These are phyloP conservation scores for Phytophthora pseudosyringae DNA, from an alignment of 352 stramenopile genomes.

Conservation along the genomic window DNA sequence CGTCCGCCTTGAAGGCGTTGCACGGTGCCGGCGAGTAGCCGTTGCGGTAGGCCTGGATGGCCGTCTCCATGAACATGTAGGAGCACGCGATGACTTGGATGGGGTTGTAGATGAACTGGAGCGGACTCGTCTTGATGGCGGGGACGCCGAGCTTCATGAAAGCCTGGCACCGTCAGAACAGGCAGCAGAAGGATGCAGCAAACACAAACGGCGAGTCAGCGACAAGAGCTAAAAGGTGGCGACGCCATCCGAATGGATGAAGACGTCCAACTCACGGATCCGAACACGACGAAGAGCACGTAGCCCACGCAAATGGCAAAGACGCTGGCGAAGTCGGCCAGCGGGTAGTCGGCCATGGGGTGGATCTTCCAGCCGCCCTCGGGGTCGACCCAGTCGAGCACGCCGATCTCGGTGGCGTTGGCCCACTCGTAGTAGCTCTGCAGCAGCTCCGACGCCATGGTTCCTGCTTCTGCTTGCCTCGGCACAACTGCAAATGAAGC, in stretches of 20 bases:
- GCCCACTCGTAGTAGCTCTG: constrained; percentile 63
- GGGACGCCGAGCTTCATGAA: constrained; percentile 61
- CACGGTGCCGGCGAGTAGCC: constrained; percentile 87
- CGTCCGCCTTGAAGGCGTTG: constrained; percentile 87
- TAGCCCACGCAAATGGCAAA: constrained; percentile 68
- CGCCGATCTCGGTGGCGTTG: constrained; percentile 45
- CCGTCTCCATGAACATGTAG: constrained; percentile 94
- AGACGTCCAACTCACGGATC: constrained; percentile 40
- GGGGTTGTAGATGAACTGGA: constrained; percentile 96
- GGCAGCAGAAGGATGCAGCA: constrained; percentile 7
- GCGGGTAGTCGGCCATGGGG: constrained; percentile 65
- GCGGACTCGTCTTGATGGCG: constrained; percentile 51
- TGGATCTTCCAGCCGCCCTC: constrained; percentile 59
- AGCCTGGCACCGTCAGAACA: constrained; percentile 24
- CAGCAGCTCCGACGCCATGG: constrained; percentile 41
- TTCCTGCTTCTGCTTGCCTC: constrained; percentile 3
- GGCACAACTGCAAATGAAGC: constrained; percentile 35
- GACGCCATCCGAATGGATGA: constrained; percentile 6
- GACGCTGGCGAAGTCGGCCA: constrained; percentile 62
- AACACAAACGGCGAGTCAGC: constrained; percentile 8
- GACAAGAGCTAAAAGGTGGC: neutral
- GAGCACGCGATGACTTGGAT: constrained; percentile 93
- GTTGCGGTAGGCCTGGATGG: constrained; percentile 89
- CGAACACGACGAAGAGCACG: constrained; percentile 69
- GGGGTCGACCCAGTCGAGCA: constrained; percentile 71